phyloP scores from a whole-genome alignment of 2,329 filamentous ascomycete species.

The Colletotrichum sp. region DNA sequence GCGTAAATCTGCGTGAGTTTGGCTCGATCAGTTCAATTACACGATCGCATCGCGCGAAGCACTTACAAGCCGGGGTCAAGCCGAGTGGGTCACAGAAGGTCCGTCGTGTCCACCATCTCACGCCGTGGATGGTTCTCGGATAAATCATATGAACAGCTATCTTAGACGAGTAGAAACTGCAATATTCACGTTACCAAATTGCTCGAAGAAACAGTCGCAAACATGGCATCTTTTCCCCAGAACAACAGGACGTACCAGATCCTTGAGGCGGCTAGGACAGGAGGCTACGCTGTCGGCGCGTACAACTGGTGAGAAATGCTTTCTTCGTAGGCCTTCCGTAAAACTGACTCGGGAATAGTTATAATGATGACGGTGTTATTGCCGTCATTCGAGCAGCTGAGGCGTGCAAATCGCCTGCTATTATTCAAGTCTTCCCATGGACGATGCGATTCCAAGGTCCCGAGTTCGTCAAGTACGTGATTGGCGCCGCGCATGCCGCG shows the following conservation, averaged over 20 bases:
- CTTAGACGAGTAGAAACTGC: too few species aligned
- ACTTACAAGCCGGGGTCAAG: background rate
- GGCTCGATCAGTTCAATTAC: background rate
- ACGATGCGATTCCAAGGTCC: slow-evolving; percentile 62
- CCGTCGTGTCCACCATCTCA: background rate
- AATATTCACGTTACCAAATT: too few species aligned
- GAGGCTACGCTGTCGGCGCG: background rate
- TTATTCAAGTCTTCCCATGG: slow-evolving; percentile 73
- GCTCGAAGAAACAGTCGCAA: background rate
- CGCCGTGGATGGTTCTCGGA: background rate
- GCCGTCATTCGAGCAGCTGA: background rate
- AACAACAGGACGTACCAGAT: background rate
- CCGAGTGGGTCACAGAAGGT: background rate
- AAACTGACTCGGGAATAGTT: background rate
- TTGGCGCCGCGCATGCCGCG: slow-evolving; percentile 52
- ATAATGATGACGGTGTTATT: background rate
- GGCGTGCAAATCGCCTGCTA: slow-evolving; percentile 51
- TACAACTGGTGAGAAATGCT: background rate
- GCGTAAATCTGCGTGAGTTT: accelerated
- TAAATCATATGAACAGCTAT: background rate
- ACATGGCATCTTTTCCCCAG: background rate
- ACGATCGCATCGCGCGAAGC: background rate
- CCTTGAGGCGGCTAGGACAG: background rate
- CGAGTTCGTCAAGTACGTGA: slow-evolving; percentile 50
- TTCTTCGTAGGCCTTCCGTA: accelerated